Conservation (phyloP, 352 stramenopile species). For the Pythium periplocum region DNA sequence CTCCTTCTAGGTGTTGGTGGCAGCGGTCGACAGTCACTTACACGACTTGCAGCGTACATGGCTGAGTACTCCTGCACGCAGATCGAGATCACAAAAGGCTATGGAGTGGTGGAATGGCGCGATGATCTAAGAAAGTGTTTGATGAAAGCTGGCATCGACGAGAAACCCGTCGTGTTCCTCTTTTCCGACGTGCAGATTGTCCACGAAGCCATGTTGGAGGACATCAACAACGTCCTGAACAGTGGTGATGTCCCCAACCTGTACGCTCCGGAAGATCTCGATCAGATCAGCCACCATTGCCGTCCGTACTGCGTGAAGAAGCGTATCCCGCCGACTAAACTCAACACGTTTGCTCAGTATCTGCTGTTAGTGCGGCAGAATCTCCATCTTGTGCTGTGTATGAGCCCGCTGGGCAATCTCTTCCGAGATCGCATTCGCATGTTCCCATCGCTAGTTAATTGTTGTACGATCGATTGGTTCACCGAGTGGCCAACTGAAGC, state of each 20-base stretch:
- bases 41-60: conserved; percentile 90
- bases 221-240: conserved; percentile 96
- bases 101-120: conserved; percentile 90
- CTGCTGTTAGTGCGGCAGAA: conserved; percentile 90
- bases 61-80: conserved; percentile 90
- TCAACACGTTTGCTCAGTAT: conserved; percentile 95
- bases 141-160: conserved; percentile 90
- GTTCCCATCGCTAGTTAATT: conserved; percentile 88
- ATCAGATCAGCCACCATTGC: conserved; percentile 89
- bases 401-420: conserved; percentile 86
- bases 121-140: conserved; percentile 92
- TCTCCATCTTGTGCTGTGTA: conserved; percentile 90
- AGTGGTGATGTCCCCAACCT: conserved; percentile 93
- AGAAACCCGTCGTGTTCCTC: conserved; percentile 91
- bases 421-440: conserved; percentile 91
- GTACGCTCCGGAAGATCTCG: conserved; percentile 90
- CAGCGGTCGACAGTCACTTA: conserved; percentile 89
- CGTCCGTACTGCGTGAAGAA: conserved; percentile 90
- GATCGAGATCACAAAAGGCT: conserved; percentile 94
- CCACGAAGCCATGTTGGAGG: conserved; percentile 93
- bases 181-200: conserved; percentile 95
- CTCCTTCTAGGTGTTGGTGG: conserved; percentile 92
- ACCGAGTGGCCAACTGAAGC: conserved; percentile 83
- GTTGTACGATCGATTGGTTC: conserved; percentile 89
- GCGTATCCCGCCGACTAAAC: conserved; percentile 85